These are phyloP conservation scores for Talaromyces liani DNA, from an alignment of 495 filamentous ascomycete genomes.

Conservation along the genomic window DNA sequence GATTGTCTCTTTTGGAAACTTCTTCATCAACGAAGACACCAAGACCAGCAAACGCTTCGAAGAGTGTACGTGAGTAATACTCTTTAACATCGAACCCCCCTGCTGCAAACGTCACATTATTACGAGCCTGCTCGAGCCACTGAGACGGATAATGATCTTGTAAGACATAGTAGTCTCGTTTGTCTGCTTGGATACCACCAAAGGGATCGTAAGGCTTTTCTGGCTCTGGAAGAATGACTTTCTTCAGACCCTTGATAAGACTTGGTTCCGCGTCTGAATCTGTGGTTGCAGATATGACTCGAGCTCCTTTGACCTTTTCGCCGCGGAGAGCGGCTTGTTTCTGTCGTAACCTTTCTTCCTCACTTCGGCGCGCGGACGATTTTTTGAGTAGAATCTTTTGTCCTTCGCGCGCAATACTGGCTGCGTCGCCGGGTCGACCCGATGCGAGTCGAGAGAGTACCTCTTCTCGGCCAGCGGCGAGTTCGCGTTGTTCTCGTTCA, in stretches of 20 bases:
- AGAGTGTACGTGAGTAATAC: slow-evolving; percentile 70
- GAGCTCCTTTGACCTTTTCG: slow-evolving; percentile 26
- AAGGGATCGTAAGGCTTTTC: slow-evolving; percentile 86
- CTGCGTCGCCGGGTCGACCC: slow-evolving; percentile 41
- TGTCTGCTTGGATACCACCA: slow-evolving; percentile 57
- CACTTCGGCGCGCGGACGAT: slow-evolving; percentile 43
- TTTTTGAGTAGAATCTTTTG: slow-evolving; percentile 66
- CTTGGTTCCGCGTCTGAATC: slow-evolving; percentile 25
- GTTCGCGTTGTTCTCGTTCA: slow-evolving; percentile 56
- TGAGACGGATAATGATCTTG: slow-evolving; percentile 55
- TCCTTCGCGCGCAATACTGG: slow-evolving; percentile 43
- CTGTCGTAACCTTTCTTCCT: slow-evolving; percentile 40
- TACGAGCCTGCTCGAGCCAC: slow-evolving; percentile 56
- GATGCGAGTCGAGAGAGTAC: slow-evolving; percentile 44
- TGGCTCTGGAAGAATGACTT: slow-evolving; percentile 48
- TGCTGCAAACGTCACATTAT: slow-evolving; percentile 53
- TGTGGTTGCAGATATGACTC: slow-evolving; percentile 18
- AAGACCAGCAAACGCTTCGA: slow-evolving; percentile 85
- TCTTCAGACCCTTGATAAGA: slow-evolving; percentile 70
- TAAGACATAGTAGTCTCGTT: slow-evolving; percentile 62
- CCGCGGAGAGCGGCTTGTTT: slow-evolving; percentile 36
- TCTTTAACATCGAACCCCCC: slow-evolving; percentile 79
- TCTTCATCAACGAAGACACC: slow-evolving; percentile 81
- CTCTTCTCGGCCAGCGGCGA: slow-evolving; percentile 53
- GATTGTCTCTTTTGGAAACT: slow-evolving; percentile 37